Conservation (phyloP, 805 yeast genomes). For the Hanseniaspora taiwanica region DNA sequence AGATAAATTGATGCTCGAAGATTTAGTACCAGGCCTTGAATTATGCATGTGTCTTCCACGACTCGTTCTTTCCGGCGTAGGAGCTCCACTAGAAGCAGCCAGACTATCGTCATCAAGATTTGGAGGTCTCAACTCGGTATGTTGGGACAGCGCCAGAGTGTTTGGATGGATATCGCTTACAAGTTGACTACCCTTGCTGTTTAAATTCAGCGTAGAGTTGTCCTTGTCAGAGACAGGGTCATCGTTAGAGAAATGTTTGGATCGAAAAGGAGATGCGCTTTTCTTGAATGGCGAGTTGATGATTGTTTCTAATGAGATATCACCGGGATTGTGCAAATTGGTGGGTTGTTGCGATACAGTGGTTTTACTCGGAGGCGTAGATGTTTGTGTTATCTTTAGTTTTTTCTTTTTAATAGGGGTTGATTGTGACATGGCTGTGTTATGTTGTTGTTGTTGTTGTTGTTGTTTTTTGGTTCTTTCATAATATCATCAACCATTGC, state of each 20-base stretch:
- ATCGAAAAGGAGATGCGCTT: constrained; percentile 3
- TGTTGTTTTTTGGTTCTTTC: neutral
- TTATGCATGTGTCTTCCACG: neutral
- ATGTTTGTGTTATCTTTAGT: constrained; percentile 1
- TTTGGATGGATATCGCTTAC: too few species aligned
- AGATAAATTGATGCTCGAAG: constrained; percentile 3
- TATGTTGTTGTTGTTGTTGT: too few species aligned
- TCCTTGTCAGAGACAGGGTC: too few species aligned
- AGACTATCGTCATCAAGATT: neutral
- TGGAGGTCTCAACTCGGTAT: neutral
- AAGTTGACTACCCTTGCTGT: too few species aligned
- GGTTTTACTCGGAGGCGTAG: too few species aligned
- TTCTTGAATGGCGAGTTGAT: constrained; percentile 6
- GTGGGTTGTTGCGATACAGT: constrained; percentile 1
- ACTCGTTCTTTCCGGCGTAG: constrained; percentile 1
- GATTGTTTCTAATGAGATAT: constrained; percentile 5
- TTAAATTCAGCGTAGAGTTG: too few species aligned
- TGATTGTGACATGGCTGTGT: neutral
- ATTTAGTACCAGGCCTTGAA: neutral
- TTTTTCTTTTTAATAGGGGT: constrained; percentile 3
- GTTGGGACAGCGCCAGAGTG: neutral
- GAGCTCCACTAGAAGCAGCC: neutral
- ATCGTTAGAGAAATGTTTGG: too few species aligned
- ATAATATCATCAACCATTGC: too few species aligned
- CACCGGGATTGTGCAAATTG: neutral